Evolutionary conservation across 208 protist genomes (phyloP).

Genomic region (Jaenimonas drosophilae): DNA sequence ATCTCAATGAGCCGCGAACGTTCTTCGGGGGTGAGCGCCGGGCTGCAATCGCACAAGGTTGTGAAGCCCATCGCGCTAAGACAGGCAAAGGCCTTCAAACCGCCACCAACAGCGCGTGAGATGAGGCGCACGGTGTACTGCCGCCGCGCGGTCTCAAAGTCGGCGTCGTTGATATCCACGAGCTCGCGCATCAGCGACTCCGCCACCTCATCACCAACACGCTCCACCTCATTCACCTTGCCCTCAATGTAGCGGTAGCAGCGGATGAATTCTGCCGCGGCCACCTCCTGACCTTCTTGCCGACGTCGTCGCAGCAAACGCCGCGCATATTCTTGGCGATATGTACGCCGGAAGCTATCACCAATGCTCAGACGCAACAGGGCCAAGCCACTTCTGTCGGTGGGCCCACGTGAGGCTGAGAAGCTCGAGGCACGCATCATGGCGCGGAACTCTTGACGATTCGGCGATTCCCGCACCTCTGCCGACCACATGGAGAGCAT

Average conservation of each 20-base stretch:
- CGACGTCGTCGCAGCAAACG: not conserved
- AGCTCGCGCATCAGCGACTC: conserved; percentile 13
- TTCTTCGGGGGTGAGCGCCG: conserved; percentile 38
- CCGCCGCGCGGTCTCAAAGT: not conserved
- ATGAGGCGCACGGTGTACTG: conserved; percentile 6
- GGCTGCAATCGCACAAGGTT: conserved; percentile 7
- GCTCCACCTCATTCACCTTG: not conserved
- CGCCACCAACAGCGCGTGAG: conserved; percentile 24
- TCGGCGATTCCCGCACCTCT: not conserved
- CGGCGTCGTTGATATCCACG: conserved; percentile 3
- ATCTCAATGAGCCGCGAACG: conserved; percentile 45
- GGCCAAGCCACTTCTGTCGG: too few species aligned
- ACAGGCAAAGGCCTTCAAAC: conserved; percentile 57
- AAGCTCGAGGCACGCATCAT: too few species aligned
- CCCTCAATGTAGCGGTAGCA: not conserved
- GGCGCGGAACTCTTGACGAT: not conserved
- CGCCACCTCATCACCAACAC: not conserved
- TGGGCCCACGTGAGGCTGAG: too few species aligned
- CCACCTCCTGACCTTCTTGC: not conserved
- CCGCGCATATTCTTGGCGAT: not conserved
- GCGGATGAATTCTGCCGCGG: not conserved
- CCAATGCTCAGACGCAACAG: not conserved
- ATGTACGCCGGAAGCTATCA: not conserved
- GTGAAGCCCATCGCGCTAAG: conserved; percentile 27
- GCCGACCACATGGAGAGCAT: conserved; percentile 26